phyloP scores from a whole-genome alignment of 768 basidiomycete species.

The Leucosporidium yakuticum region DNA sequence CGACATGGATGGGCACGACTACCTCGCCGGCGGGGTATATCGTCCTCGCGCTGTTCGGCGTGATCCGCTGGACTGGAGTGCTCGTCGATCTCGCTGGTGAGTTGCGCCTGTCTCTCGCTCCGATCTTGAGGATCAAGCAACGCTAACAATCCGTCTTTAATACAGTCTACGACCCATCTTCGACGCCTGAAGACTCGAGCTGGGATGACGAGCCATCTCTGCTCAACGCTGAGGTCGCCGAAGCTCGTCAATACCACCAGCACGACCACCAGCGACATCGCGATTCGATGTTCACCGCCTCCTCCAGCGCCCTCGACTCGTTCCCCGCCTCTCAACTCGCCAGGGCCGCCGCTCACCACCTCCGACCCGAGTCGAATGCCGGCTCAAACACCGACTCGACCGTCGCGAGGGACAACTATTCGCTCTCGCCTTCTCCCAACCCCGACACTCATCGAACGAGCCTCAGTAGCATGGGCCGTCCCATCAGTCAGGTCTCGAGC shows the following conservation, averaged over 20 bases:
- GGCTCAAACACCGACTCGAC: too few species aligned
- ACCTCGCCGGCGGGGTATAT: background rate
- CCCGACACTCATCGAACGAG: too few species aligned
- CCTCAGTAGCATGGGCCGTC: too few species aligned
- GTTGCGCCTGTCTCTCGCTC: background rate
- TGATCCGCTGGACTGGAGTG: background rate
- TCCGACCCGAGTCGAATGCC: too few species aligned
- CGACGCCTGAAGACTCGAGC: background rate
- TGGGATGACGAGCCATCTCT: background rate
- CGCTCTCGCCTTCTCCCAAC: too few species aligned
- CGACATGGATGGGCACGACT: constrained; percentile 14
- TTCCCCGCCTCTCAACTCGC: too few species aligned
- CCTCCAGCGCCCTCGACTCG: too few species aligned
- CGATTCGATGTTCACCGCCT: background rate
- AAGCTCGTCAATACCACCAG: background rate
- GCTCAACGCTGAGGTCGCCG: background rate
- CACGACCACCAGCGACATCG: background rate
- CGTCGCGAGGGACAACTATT: too few species aligned
- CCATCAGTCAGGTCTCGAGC: too few species aligned
- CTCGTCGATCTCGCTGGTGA: background rate
- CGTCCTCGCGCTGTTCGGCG: background rate
- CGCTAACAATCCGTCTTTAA: background rate
- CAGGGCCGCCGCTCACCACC: too few species aligned
- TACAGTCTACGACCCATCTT: background rate
- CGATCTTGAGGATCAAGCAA: background rate